Evolutionary conservation across 139 green algal species (phyloP).

Genomic region (Eudorina sp.): DNA sequence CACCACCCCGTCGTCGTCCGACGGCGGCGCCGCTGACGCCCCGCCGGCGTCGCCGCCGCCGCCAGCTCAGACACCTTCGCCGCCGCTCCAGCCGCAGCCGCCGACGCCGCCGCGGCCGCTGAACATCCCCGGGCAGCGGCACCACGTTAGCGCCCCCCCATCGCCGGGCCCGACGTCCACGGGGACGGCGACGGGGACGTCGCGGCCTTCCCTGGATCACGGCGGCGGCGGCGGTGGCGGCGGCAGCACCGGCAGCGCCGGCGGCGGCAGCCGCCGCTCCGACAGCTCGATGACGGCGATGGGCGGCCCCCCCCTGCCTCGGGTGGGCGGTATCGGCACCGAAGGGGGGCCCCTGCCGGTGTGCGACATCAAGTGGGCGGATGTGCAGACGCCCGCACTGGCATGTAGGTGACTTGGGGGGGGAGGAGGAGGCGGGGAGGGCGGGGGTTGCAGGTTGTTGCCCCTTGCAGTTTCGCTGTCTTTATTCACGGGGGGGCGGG

Average conservation of each 20-base stretch:
- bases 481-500: too few relatives aligned
- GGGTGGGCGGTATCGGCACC: constrained; percentile 20
- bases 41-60: background rate
- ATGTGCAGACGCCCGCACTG: constrained; percentile 39
- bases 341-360: constrained; percentile 13
- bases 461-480: too few relatives aligned
- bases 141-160: background rate
- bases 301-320: too few relatives aligned
- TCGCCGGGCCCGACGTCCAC: background rate
- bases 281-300: background rate
- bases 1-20: background rate
- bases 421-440: too few relatives aligned
- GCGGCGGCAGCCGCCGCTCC: background rate
- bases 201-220: background rate
- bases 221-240: background rate
- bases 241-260: background rate
- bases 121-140: background rate
- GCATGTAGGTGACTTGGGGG: constrained; percentile 27
- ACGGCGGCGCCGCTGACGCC: background rate
- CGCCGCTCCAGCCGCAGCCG: background rate
- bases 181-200: background rate
- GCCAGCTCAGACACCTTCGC: background rate
- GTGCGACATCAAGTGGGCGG: constrained; percentile 33
- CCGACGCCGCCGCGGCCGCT: background rate
- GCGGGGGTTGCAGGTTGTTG: background rate